Conservation (phyloP, 1,284 basidiomycete species). For the Clitocybe nebularis region DNA sequence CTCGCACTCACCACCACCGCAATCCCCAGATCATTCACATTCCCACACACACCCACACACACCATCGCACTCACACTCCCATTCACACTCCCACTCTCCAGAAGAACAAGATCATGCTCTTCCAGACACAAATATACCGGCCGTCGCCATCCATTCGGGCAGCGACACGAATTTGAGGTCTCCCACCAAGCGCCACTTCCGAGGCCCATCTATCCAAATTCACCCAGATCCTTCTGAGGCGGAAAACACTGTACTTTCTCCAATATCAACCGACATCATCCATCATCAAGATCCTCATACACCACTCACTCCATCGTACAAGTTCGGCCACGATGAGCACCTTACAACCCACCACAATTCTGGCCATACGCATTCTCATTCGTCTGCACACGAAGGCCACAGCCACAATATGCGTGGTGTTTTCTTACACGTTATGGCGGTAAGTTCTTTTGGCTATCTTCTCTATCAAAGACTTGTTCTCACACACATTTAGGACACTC, state of each 20-base stretch:
- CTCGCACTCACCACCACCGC: slow-evolving; percentile 12
- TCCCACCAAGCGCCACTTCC: slow-evolving; percentile 23
- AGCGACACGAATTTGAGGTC: slow-evolving; percentile 15
- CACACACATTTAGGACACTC: slow-evolving; percentile 56
- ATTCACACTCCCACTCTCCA: slow-evolving; percentile 27
- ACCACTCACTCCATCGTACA: slow-evolving; percentile 57
- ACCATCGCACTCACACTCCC: slow-evolving; percentile 29
- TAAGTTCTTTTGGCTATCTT: slow-evolving; percentile 35
- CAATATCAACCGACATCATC: slow-evolving; percentile 16
- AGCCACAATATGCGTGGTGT: slow-evolving; percentile 99
- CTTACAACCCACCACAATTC: slow-evolving; percentile 49
- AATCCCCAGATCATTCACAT: slow-evolving; percentile 22
- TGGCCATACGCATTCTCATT: slow-evolving; percentile 42
- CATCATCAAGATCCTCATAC: slow-evolving; percentile 23
- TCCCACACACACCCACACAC: slow-evolving; percentile 19
- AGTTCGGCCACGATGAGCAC: slow-evolving; percentile 60
- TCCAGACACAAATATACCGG: slow-evolving; percentile 4
- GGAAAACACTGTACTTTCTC: slow-evolving; percentile 16
- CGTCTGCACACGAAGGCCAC: slow-evolving; percentile 73
- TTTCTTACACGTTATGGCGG: slow-evolving; percentile 89
- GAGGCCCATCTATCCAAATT: slow-evolving; percentile 27
- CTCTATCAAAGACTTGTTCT: background rate
- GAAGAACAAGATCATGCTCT: slow-evolving; percentile 8
- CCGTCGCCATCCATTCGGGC: slow-evolving; percentile 16
- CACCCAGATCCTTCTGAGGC: slow-evolving; percentile 19